These are phyloP conservation scores for Diaporthe citrichinensis DNA, from an alignment of 2,329 filamentous ascomycete species.

Conservation along the genomic window DNA sequence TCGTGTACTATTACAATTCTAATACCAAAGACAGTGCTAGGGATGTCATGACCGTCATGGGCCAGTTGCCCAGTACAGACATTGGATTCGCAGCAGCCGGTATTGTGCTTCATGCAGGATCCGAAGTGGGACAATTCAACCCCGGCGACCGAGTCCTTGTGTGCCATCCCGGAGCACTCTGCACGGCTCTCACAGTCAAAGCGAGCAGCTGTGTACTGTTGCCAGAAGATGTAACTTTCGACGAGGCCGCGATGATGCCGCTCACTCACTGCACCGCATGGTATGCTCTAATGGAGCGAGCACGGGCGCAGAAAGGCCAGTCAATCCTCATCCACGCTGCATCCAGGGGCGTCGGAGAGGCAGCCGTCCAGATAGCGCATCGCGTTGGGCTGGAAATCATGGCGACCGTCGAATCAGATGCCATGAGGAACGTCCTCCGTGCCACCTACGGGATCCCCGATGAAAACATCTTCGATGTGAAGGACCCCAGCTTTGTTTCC, in stretches of 20 bases:
- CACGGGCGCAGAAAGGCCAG: neutral
- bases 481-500: slow-evolving; percentile 48
- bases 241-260: slow-evolving; percentile 8
- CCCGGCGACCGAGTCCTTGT: slow-evolving; percentile 44
- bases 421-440: slow-evolving; percentile 49
- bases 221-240: neutral
- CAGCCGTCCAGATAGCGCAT: slow-evolving; percentile 44
- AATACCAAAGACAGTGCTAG: neutral
- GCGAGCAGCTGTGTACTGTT: neutral
- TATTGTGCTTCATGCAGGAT: slow-evolving; percentile 37
- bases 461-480: slow-evolving; percentile 51
- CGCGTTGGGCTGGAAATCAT: slow-evolving; percentile 46
- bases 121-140: neutral
- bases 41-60: slow-evolving; percentile 54
- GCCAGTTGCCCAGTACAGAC: slow-evolving; percentile 44
- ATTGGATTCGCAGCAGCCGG: slow-evolving; percentile 46
- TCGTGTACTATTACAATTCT: neutral
- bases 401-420: slow-evolving; percentile 48
- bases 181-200: slow-evolving; percentile 4
- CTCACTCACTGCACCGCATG: slow-evolving; percentile 4
- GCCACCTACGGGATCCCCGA: slow-evolving; percentile 48
- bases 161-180: neutral
- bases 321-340: slow-evolving; percentile 46
- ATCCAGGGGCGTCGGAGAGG: slow-evolving; percentile 57
- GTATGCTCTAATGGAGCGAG: neutral